A percentile compares a stretch with the other conserved stretches of the same genome.
phyloP scores from a whole-genome alignment of 176 grass and related monocot species.

The Raddia guianensis region DNA sequence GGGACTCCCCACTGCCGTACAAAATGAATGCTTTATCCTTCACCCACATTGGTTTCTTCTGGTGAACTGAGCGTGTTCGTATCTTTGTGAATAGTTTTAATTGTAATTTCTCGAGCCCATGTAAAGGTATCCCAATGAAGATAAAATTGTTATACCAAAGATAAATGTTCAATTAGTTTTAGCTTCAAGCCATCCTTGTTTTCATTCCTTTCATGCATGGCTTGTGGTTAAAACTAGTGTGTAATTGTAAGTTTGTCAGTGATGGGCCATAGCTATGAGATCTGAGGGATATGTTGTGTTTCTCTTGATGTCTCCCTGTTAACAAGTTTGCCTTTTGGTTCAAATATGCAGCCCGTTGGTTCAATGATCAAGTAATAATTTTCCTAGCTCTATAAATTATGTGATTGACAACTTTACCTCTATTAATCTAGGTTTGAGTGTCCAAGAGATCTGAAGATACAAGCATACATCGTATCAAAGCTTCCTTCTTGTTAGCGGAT shows the following conservation, averaged over 20 bases:
- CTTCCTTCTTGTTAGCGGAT: conserved; percentile 6
- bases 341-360: background rate
- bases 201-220: conserved; percentile 8
- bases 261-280: conserved; percentile 48
- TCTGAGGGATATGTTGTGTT: conserved; percentile 33
- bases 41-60: background rate
- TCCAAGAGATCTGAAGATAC: conserved; percentile 56
- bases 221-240: conserved; percentile 47
- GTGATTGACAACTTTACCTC: background rate
- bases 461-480: conserved; percentile 2
- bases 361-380: background rate
- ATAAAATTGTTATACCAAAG: conserved; percentile 1
- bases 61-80: background rate
- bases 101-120: background rate
- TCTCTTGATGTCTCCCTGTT: background rate
- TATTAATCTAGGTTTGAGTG: conserved; percentile 51
- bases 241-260: background rate
- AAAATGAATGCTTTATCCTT: background rate
- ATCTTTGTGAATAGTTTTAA: background rate
- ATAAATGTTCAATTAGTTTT: conserved; percentile 43
- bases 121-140: background rate
- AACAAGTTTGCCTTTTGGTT: background rate
- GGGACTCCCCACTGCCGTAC: conserved; percentile 19
- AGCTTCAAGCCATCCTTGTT: conserved; percentile 30
- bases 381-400: background rate